Evolutionary conservation across 495 filamentous ascomycete species (phyloP), one percentile per base, ranked within the genome.

Genomic region (Aspergillus saccharolyticus): DNA sequence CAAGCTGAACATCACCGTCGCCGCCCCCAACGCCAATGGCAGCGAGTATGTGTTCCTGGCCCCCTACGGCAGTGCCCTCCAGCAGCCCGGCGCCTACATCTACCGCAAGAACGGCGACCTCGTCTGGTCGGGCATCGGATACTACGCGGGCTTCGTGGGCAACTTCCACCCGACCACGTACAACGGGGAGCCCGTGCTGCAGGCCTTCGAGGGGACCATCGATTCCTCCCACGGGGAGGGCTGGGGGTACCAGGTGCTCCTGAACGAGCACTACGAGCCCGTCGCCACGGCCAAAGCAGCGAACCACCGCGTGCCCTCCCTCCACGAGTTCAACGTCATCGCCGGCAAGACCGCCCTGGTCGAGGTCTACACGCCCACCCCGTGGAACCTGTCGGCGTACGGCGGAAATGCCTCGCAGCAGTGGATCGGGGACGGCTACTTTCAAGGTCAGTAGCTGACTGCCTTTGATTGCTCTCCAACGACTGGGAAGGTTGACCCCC

Each of bases 1-100:
- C 1, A 68, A 57, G 7, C 64, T 83, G n/a, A 81, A 83, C 52
- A 80, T 83, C 64, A 83, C 77, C 44, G 76, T 80, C 20, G 70
- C 70, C 4, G 70, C 77, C 12, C 59, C 72, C 19, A 54, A 67
- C 52, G 69, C 74, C 19, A 73, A 74, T n/a, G 57, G 51, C 42
- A 62, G 66, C 25, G 79, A 76, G 10, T 81, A 80, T 57, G 65
- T 83, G 15, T 81, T 83, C 52, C 52, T 81, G 7, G 67, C 79
- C 6, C 78, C 79, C 0, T 79, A 72, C 50, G 66, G 71, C 2
- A 70, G 70, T 1, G 71, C 59, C 44, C 69, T 69, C 24, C 72
- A 76, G 39, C 70, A 68, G 67, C 59, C 74, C 48, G 66, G 61
- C 3, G 59, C 78, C 8, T 82, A 82, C 58, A 81, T 82, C 60